These are phyloP conservation scores for Globisporangium middletonii DNA, from an alignment of 352 stramenopile species.

Conservation along the genomic window DNA sequence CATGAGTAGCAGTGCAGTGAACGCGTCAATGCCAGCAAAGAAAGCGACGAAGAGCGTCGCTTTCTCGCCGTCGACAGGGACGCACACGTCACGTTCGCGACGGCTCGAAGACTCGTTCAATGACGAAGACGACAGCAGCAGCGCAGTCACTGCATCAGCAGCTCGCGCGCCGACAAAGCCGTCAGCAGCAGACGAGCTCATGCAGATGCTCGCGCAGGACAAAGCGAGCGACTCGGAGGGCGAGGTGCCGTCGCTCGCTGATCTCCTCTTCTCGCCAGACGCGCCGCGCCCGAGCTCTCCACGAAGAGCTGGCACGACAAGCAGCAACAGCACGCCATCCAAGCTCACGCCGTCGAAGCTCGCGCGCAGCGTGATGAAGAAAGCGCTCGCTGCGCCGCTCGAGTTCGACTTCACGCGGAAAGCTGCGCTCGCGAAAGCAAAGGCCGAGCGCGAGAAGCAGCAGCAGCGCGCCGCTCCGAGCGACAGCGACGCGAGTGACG, in stretches of 20 bases:
- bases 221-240: constrained; percentile 57
- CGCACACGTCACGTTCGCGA: neutral
- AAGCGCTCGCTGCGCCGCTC: constrained; percentile 17
- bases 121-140: neutral
- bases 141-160: neutral
- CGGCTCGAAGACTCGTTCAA: constrained; percentile 13
- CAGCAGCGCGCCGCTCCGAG: constrained; percentile 11
- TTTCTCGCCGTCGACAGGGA: constrained; percentile 1
- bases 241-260: constrained; percentile 35
- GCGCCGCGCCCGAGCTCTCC: constrained; percentile 2
- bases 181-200: constrained; percentile 36
- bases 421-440: constrained; percentile 27
- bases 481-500: neutral
- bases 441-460: constrained; percentile 17
- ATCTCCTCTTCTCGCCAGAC: constrained; percentile 37
- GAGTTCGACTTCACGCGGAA: constrained; percentile 54
- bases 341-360: constrained; percentile 19
- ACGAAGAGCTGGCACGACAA: neutral
- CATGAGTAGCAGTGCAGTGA: neutral
- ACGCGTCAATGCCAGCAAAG: neutral
- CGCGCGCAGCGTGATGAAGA: constrained; percentile 19
- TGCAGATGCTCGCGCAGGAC: constrained; percentile 50
- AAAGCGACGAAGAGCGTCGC: constrained; percentile 16
- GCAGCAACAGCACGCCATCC: constrained; percentile 7
- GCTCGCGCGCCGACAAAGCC: constrained; percentile 12